Evolutionary conservation across 148 eudicot species (phyloP).

Genomic region (Rhododendron simsii): DNA sequence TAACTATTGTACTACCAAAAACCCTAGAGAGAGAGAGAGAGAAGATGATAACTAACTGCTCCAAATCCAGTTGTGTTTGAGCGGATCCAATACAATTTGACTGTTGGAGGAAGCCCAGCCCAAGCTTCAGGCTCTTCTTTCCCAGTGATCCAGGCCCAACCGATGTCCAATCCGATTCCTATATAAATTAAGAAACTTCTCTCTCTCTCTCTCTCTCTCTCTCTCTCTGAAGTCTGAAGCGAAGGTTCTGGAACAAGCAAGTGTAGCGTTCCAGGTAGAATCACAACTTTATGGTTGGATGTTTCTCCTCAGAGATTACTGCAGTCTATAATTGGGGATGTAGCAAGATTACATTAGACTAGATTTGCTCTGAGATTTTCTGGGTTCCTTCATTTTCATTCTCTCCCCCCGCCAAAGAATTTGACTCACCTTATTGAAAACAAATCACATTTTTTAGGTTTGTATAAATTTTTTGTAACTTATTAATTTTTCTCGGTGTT

Average conservation of each 20-base stretch:
- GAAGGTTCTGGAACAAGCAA: background rate
- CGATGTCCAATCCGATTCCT: background rate
- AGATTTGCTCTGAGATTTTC: background rate
- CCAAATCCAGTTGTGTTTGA: background rate
- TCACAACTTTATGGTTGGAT: background rate
- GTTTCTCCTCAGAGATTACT: background rate
- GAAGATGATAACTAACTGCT: too few relatives aligned
- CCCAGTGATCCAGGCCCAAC: background rate
- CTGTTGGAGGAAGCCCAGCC: background rate
- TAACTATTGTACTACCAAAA: too few relatives aligned
- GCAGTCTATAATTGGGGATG: background rate
- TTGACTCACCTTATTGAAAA: too few relatives aligned
- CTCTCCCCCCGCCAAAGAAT: too few relatives aligned
- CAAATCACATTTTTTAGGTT: too few relatives aligned
- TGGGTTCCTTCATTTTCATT: too few relatives aligned
- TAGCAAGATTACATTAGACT: background rate
- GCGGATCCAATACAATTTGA: background rate
- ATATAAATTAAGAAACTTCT: background rate
- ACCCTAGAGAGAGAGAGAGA: too few relatives aligned
- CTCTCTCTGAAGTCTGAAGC: background rate
- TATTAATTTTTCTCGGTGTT: fast-evolving
- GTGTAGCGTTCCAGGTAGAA: background rate
- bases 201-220: background rate
- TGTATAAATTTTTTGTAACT: too few relatives aligned
- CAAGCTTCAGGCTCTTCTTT: background rate